Evolutionary conservation across 768 basidiomycete species (phyloP).

Genomic region (Melanogaster broomeanus): DNA sequence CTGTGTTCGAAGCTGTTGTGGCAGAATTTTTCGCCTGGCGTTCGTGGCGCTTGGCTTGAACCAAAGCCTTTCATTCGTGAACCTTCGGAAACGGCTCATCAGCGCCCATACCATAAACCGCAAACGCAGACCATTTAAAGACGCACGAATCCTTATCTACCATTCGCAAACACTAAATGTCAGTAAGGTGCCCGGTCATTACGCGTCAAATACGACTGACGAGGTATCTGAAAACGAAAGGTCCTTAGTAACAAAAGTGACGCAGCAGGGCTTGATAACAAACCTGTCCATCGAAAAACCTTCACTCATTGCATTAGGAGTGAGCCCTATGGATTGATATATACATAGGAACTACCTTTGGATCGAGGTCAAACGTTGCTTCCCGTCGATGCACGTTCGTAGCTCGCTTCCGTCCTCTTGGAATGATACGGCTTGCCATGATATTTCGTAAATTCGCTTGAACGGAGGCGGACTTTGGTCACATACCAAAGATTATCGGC

Average conservation of each 20-base stretch:
- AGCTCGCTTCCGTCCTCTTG: slow-evolving; percentile 44
- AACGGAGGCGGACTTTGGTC: background rate
- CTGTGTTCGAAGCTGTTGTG: slow-evolving; percentile 32
- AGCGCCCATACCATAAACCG: background rate
- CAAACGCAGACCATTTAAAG: background rate
- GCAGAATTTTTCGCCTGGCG: slow-evolving; percentile 33
- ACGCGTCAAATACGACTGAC: slow-evolving; percentile 30
- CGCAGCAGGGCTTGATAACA: slow-evolving; percentile 24
- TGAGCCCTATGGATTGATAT: background rate
- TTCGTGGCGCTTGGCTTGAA: slow-evolving; percentile 27
- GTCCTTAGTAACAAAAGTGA: slow-evolving; percentile 1
- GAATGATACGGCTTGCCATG: slow-evolving; percentile 37
- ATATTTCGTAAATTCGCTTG: background rate
- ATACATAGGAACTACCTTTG: slow-evolving; percentile 41
- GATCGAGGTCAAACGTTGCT: slow-evolving; percentile 70
- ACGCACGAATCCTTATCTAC: slow-evolving; percentile 45
- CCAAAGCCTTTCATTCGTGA: slow-evolving; percentile 40
- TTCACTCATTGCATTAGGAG: slow-evolving; percentile 22
- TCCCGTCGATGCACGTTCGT: slow-evolving; percentile 69
- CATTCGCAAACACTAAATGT: background rate
- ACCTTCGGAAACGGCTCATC: slow-evolving; percentile 8
- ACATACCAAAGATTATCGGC: slow-evolving; percentile 63
- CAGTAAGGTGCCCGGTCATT: slow-evolving; percentile 3
- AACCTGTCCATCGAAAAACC: slow-evolving; percentile 59
- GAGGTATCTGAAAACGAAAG: slow-evolving; percentile 38